phyloP scores from a whole-genome alignment of 176 grass and related monocot genomes.

The Phyllostachys edulis region DNA sequence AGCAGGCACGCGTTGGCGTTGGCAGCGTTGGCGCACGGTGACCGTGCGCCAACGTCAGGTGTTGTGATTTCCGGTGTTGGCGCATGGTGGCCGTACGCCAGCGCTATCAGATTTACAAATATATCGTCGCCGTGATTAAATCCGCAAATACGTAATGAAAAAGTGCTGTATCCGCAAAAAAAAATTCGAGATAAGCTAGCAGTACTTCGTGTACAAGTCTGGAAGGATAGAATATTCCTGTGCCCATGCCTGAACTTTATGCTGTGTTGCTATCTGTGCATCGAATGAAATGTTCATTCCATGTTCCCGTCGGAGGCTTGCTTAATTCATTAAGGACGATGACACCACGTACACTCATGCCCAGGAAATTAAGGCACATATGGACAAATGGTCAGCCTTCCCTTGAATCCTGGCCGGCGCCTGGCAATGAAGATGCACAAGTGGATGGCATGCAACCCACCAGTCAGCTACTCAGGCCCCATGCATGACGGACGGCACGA shows the following conservation, averaged over 20 bases:
- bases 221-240: background rate
- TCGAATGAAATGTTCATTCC: background rate
- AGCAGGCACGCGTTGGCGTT: too few species aligned
- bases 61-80: too few species aligned
- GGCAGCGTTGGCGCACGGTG: too few species aligned
- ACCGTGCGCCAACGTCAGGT: too few species aligned
- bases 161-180: too few species aligned
- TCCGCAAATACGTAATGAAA: too few species aligned
- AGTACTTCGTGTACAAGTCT: background rate
- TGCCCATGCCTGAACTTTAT: background rate
- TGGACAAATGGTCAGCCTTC: background rate
- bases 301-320: too few species aligned
- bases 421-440: background rate
- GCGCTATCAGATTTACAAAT: too few species aligned
- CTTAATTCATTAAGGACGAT: background rate
- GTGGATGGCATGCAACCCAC: background rate
- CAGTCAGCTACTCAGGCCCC: background rate
- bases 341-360: background rate
- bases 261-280: background rate
- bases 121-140: too few species aligned
- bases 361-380: background rate
- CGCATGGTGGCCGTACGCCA: too few species aligned
- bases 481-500: conserved; percentile 1
- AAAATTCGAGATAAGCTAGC: too few species aligned
- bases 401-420: background rate